A percentile compares a stretch with the other conserved stretches of the same genome.
Evolutionary conservation across 2,329 filamentous ascomycete genomes (phyloP).

Genomic region (Cytospora piceae): DNA sequence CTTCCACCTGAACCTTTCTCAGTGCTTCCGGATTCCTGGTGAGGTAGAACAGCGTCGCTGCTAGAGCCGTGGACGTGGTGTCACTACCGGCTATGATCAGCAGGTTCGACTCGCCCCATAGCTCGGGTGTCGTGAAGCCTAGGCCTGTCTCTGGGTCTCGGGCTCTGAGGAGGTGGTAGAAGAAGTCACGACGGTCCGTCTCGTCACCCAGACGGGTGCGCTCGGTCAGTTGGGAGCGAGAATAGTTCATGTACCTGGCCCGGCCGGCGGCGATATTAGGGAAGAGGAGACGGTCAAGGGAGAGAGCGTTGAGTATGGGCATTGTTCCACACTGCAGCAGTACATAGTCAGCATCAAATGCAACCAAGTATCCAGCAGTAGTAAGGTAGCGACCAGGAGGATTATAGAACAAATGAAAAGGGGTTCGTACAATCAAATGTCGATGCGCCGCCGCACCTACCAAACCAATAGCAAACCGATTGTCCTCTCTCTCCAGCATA

Average conservation of each 20-base stretch:
- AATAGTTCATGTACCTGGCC: conserved; percentile 73
- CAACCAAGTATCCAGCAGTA: background rate
- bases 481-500: conserved; percentile 62
- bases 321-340: conserved; percentile 66
- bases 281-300: conserved; percentile 70
- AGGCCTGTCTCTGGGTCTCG: conserved; percentile 72
- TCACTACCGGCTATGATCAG: conserved; percentile 74
- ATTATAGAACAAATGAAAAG: background rate
- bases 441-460: conserved; percentile 70
- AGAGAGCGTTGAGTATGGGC: conserved; percentile 68
- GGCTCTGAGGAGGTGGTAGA: conserved; percentile 74
- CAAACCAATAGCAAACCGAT: conserved; percentile 68
- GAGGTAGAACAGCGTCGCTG: conserved; percentile 66
- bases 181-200: conserved; percentile 73
- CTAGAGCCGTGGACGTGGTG: conserved; percentile 71
- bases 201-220: conserved; percentile 68
- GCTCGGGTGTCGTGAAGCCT: conserved; percentile 66
- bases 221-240: conserved; percentile 67
- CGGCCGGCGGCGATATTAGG: conserved; percentile 67
- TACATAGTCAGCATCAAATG: conserved; percentile 29
- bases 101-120: conserved; percentile 73
- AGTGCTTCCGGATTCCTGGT: conserved; percentile 55
- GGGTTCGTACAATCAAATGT: conserved; percentile 64
- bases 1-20: conserved; percentile 52
- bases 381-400: background rate